These are phyloP conservation scores for Gnomoniopsis smithogilvyi DNA, from an alignment of 2,329 filamentous ascomycete species.

Conservation along the genomic window DNA sequence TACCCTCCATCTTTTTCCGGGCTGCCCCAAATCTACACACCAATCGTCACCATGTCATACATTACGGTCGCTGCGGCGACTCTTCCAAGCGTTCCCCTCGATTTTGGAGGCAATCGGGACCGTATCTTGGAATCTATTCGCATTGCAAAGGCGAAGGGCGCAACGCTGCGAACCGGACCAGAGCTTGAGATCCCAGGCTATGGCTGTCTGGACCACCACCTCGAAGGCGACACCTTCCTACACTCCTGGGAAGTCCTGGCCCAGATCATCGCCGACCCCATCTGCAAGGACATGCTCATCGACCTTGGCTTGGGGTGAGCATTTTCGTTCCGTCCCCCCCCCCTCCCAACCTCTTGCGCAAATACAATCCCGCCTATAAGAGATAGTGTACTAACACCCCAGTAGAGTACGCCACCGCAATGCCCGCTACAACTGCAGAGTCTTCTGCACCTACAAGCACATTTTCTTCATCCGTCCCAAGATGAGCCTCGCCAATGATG, in stretches of 20 bases:
- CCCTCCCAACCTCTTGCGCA: background rate
- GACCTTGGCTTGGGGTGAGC: slow-evolving; percentile 19
- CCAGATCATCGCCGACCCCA: slow-evolving; percentile 20
- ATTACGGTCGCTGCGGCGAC: slow-evolving; percentile 34
- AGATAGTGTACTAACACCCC: background rate
- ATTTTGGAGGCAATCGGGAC: slow-evolving; percentile 61
- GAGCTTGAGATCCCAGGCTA: slow-evolving; percentile 39
- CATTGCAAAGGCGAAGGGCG: slow-evolving; percentile 56
- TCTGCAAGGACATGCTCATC: slow-evolving; percentile 22
- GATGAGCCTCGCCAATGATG: slow-evolving; percentile 33
- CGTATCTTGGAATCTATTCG: slow-evolving; percentile 63
- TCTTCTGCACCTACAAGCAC: slow-evolving; percentile 29
- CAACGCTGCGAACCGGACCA: slow-evolving; percentile 59
- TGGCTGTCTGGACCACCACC: slow-evolving; percentile 31
- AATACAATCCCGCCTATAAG: background rate
- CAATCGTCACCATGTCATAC: slow-evolving; percentile 23
- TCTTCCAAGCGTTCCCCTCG: slow-evolving; percentile 42
- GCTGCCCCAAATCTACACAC: background rate
- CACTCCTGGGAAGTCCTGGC: slow-evolving; percentile 23
- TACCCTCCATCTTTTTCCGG: background rate
- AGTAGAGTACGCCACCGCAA: slow-evolving; percentile 28
- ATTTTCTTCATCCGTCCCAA: slow-evolving; percentile 25
- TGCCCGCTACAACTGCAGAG: slow-evolving; percentile 35
- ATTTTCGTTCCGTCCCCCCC: background rate
- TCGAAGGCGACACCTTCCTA: slow-evolving; percentile 22